These are phyloP conservation scores for Mucor mucedo DNA, from an alignment of 371 early-diverging fungal genomes.

Conservation along the genomic window DNA sequence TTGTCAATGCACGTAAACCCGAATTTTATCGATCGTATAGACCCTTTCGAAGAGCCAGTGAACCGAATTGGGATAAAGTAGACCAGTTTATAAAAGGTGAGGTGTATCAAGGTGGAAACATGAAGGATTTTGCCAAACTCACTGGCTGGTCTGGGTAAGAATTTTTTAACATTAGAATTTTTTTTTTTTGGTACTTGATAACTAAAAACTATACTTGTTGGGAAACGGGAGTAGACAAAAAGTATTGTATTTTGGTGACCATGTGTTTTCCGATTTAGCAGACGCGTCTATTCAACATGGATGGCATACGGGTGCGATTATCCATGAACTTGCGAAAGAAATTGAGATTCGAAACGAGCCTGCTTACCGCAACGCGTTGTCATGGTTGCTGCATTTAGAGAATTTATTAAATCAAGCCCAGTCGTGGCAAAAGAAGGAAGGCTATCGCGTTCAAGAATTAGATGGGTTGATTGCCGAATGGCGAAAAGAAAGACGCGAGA, in stretches of 20 bases:
- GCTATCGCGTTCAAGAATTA: conserved; percentile 34
- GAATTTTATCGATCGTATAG: conserved; percentile 61
- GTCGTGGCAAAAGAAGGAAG: conserved; percentile 28
- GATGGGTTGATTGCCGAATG: conserved; percentile 55
- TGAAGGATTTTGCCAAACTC: conserved; percentile 57
- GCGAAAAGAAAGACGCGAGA: conserved; percentile 50
- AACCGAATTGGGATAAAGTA: conserved; percentile 60
- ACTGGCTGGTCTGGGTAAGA: conserved; percentile 60
- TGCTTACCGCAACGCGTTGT: conserved; percentile 56
- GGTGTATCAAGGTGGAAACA: conserved; percentile 69
- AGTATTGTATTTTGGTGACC: conserved; percentile 74
- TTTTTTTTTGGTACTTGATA: no score
- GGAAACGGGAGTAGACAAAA: conserved; percentile 48
- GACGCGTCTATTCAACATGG: conserved; percentile 71
- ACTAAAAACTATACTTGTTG: no score
- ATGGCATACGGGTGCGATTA: conserved; percentile 76
- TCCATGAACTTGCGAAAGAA: conserved; percentile 64
- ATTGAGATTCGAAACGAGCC: conserved; percentile 58
- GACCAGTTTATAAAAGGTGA: conserved; percentile 59
- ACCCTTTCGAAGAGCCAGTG: conserved; percentile 58
- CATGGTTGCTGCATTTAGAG: conserved; percentile 62
- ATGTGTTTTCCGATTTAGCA: conserved; percentile 68
- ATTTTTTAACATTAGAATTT: no score
- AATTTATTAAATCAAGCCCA: conserved; percentile 63
- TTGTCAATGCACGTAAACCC: conserved; percentile 66